Evolutionary conservation across 2,329 filamentous ascomycete genomes (phyloP).

Genomic region (Pseudonectria buxi): DNA sequence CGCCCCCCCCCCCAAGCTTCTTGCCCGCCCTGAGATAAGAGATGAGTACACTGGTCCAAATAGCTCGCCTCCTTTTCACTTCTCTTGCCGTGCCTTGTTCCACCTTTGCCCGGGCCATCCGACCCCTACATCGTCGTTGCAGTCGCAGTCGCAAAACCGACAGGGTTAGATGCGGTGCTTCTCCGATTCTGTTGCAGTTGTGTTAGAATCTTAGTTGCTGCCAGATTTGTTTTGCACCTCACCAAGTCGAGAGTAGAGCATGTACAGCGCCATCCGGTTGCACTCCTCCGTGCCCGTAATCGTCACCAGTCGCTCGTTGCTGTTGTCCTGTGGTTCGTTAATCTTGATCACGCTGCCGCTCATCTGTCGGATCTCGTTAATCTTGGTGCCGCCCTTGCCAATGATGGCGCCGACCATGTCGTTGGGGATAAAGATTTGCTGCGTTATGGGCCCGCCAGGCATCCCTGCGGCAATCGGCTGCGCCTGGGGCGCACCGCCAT

Average conservation of each 20-base stretch:
- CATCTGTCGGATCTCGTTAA: constrained; percentile 97
- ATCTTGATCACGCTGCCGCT: constrained; percentile 99
- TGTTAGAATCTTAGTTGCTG: constrained; percentile 23
- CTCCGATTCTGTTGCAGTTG: constrained; percentile 33
- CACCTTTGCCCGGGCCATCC: too few relatives aligned
- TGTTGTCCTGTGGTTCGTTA: constrained; percentile 98
- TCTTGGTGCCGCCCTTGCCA: constrained; percentile 96
- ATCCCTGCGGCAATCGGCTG: constrained; percentile 66
- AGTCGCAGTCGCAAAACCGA: constrained; percentile 2
- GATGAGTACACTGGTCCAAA: too few relatives aligned
- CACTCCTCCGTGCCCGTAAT: constrained; percentile 97
- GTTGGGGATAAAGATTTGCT: constrained; percentile 98
- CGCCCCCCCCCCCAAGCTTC: too few relatives aligned
- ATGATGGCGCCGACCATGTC: constrained; percentile 99
- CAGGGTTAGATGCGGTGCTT: constrained; percentile 35
- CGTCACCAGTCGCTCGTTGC: constrained; percentile 94
- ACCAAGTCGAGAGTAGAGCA: constrained; percentile 98
- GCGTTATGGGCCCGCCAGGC: constrained; percentile 65
- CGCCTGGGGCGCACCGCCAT: constrained; percentile 62
- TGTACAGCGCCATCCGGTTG: constrained; percentile 99
- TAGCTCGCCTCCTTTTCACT: too few relatives aligned
- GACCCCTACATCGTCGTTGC: constrained; percentile 8
- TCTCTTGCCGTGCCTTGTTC: too few relatives aligned
- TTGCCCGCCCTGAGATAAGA: too few relatives aligned
- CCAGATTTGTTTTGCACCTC: constrained; percentile 30